Base-by-base conservation (phyloP, 2,329 filamentous ascomycete genomes). In the Huntiella decipiens region DNA sequence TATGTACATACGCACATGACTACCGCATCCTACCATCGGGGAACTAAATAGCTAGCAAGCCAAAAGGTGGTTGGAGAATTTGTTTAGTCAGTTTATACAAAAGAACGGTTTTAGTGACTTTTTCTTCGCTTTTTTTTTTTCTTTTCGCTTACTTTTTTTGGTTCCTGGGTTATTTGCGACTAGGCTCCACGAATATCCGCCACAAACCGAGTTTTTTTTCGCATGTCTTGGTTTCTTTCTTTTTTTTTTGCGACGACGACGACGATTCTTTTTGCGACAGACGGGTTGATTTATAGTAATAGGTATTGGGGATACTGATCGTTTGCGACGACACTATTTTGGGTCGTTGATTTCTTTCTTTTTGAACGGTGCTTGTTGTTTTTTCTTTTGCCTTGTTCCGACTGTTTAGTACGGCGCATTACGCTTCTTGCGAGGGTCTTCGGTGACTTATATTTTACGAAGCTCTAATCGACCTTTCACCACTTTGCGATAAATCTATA, bases 161-260 rank as follows among this genome's bases (percentile, higher is more conserved):
- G n/a, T 13, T 31, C 39, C 10, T 31, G 10, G 28, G 40, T n/a
- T 32, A 33, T n/a, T 31, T 32, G 28, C 40, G 31, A 32, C 12
- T 28, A 28, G 22, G 22, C 22, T 28, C 22, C 39, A 31, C 11
- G 11, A 12, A 31, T 41, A 52, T 47, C 50, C 48, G 50, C 44
- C 43, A 35, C 50, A 48, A 52, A 47, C 50, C 48, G 46, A 48
- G 38, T 11, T 41, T 41, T 22, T 38, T 38, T 13, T 28, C 22
- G 22, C 22, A 28, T 28, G 22, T 28, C 22, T 28, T 28, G 22
- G 6, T 28, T 19, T 31, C 28, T 15, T 41, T n/a, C 5, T n/a
- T 41, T 5, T 41, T 31, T 31, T 19, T 41, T 41, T 41, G 38
- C 36, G 13, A 38, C 36, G 17, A 13, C 15, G 22, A 22, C 22